phyloP scores from a whole-genome alignment of 2,329 filamentous ascomycete species.

The Aspergillus felis region DNA sequence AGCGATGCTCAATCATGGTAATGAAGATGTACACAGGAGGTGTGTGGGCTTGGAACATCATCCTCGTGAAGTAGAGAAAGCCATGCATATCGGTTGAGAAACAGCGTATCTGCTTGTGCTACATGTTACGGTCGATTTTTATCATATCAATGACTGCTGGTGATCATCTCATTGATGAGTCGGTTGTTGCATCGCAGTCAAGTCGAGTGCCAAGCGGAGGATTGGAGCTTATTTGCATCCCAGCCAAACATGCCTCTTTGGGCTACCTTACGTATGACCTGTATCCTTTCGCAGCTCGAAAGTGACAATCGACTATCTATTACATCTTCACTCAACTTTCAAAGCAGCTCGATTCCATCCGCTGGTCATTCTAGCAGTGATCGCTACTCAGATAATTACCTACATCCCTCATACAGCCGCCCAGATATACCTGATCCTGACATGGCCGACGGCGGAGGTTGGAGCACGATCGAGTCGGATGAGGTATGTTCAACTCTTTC shows the following conservation, averaged over 20 bases:
- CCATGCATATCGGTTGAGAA: not conserved
- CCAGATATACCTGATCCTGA: slow-evolving; percentile 45
- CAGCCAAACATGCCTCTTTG: not conserved
- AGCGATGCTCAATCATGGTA: no score
- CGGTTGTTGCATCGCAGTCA: no score
- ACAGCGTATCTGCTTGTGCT: no score
- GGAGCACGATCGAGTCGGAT: slow-evolving; percentile 98
- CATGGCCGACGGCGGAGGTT: slow-evolving; percentile 66
- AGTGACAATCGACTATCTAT: not conserved
- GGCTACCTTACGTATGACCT: not conserved
- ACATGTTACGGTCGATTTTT: not conserved
- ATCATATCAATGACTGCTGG: not conserved
- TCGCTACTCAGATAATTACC: not conserved
- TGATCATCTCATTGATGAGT: no score
- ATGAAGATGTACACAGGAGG: no score
- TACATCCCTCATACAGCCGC: not conserved
- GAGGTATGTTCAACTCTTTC: slow-evolving; percentile 59
- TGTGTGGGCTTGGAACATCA: not conserved
- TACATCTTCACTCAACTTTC: not conserved
- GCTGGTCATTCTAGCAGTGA: not conserved
- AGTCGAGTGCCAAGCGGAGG: not conserved
- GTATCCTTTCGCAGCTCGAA: not conserved
- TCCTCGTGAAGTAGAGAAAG: not conserved
- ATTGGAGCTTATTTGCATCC: not conserved
- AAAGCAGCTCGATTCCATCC: not conserved